phyloP scores from a whole-genome alignment of 1,139 yeast genomes.

The Torulaspora pretoriensis region DNA sequence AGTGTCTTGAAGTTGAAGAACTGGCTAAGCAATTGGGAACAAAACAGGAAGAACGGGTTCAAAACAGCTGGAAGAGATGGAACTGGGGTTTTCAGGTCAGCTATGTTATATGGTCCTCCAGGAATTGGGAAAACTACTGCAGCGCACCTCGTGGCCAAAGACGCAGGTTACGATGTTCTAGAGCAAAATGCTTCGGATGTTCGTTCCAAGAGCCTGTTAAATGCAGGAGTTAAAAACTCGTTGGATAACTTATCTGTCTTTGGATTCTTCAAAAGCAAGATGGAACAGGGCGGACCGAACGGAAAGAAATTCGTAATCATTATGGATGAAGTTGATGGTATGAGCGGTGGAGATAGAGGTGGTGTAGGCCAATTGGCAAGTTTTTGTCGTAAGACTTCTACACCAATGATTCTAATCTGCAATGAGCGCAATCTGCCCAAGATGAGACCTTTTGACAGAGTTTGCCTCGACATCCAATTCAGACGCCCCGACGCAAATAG shows the following conservation, averaged over 20 bases:
- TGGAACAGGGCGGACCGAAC: conserved; percentile 31
- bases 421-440: conserved; percentile 90
- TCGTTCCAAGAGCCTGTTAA: conserved; percentile 72
- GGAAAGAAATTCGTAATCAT: conserved; percentile 68
- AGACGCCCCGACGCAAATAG: conserved; percentile 83
- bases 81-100: conserved; percentile 68
- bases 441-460: conserved; percentile 92
- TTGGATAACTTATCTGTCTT: conserved; percentile 78
- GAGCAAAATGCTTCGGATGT: conserved; percentile 88
- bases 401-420: conserved; percentile 90
- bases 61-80: conserved; percentile 57
- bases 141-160: conserved; percentile 67
- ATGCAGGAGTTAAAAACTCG: conserved; percentile 63
- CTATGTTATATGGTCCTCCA: conserved; percentile 80
- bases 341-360: conserved; percentile 98
- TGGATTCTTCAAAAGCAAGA: conserved; percentile 58
- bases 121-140: conserved; percentile 82
- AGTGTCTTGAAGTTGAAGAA: conserved; percentile 57
- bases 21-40: conserved; percentile 82
- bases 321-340: conserved; percentile 99
- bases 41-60: conserved; percentile 52
- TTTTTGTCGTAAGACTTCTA: conserved; percentile 76
- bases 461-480: conserved; percentile 78
- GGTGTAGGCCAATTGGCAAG: conserved; percentile 95
- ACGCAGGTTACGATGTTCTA: conserved; percentile 64